A percentile compares a stretch with the other conserved stretches of the same genome.
These are phyloP conservation scores for Mycosphaerelloides madeirae DNA, from an alignment of 2,329 filamentous ascomycete species.

Conservation along the genomic window DNA sequence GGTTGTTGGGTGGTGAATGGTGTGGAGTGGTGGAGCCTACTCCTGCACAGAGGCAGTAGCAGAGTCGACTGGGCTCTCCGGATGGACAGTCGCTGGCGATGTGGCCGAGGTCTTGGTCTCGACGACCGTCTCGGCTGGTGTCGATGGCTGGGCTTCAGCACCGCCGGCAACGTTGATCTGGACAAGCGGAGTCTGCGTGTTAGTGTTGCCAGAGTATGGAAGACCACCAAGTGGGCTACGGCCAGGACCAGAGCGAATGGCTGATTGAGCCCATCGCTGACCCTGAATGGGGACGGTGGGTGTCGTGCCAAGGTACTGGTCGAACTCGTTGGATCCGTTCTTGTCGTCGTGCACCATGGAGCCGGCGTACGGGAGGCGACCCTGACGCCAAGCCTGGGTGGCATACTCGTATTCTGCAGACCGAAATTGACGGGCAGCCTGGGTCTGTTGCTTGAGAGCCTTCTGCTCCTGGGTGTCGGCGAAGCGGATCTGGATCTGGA, in stretches of 20 bases:
- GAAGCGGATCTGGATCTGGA: constrained; percentile 87
- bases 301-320: constrained; percentile 32
- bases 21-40: constrained; percentile 10
- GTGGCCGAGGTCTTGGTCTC: constrained; percentile 21
- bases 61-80: constrained; percentile 25
- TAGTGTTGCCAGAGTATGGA: constrained; percentile 22
- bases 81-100: constrained; percentile 20
- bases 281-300: constrained; percentile 30
- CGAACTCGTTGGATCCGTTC: constrained; percentile 32
- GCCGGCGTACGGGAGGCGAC: constrained; percentile 25
- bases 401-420: constrained; percentile 68
- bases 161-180: constrained; percentile 20
- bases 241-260: constrained; percentile 19
- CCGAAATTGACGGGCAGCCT: constrained; percentile 89
- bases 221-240: constrained; percentile 23
- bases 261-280: constrained; percentile 35
- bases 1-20: not conserved
- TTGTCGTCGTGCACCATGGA: constrained; percentile 18
- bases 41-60: constrained; percentile 24
- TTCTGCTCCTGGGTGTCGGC: constrained; percentile 97
- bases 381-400: constrained; percentile 31
- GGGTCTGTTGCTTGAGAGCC: constrained; percentile 90
- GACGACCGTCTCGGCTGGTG: not conserved
- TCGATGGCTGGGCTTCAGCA: constrained; percentile 13
- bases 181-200: constrained; percentile 20